phyloP scores from a whole-genome alignment of 805 yeast species.

The Candida pseudofarinosa region DNA sequence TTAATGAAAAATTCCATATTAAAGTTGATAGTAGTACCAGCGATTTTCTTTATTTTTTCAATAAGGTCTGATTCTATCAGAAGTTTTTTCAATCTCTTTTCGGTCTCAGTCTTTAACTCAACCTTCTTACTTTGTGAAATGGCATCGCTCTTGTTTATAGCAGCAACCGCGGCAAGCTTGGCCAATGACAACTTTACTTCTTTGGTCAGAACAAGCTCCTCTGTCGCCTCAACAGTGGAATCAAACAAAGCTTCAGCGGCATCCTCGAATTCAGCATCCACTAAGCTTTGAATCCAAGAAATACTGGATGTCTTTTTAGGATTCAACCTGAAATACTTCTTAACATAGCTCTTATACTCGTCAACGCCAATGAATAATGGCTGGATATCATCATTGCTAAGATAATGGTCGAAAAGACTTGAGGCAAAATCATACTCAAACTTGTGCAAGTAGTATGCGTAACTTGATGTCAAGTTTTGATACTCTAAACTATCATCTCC shows the following conservation, averaged over 20 bases:
- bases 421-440: conserved; percentile 70
- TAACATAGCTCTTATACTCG: conserved; percentile 45
- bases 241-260: conserved; percentile 49
- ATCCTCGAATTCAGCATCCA: conserved; percentile 43
- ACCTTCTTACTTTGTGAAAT: conserved; percentile 10
- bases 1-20: conserved; percentile 12
- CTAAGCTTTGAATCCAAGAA: conserved; percentile 69
- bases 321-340: conserved; percentile 47
- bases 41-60: conserved; percentile 7
- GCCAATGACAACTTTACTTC: conserved; percentile 66
- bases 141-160: conserved; percentile 11
- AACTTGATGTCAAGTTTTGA: conserved; percentile 18
- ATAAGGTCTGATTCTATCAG: conserved; percentile 41
- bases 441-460: conserved; percentile 50
- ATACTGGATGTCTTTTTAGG: conserved; percentile 45
- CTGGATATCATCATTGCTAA: conserved; percentile 48
- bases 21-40: conserved; percentile 1
- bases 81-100: conserved; percentile 44
- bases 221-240: conserved; percentile 30
- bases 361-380: conserved; percentile 56
- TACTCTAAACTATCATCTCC: conserved; percentile 14
- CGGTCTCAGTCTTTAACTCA: conserved; percentile 40
- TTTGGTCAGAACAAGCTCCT: conserved; percentile 43
- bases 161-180: conserved; percentile 58
- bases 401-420: conserved; percentile 55